These are phyloP conservation scores for Massospora cicadina DNA, from an alignment of 371 early-diverging fungal genomes.

Conservation along the genomic window DNA sequence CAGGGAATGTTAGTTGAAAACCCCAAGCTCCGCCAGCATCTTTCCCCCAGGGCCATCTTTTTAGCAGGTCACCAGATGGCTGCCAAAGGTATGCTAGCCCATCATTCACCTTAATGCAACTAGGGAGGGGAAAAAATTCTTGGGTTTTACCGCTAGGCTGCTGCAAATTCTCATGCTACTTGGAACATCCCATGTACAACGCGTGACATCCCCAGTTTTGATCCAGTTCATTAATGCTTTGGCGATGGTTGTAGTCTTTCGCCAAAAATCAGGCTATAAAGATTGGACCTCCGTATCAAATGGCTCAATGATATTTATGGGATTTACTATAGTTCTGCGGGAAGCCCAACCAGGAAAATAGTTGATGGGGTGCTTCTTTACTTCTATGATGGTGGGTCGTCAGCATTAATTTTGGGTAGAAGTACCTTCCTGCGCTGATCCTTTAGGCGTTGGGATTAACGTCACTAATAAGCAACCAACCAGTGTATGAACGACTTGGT, in stretches of 20 bases:
- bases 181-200: slow-evolving; percentile 41
- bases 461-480: slow-evolving; percentile 64
- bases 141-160: slow-evolving; percentile 90
- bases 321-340: slow-evolving; percentile 11
- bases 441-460: slow-evolving; percentile 63
- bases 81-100: slow-evolving; percentile 35
- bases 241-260: slow-evolving; percentile 63
- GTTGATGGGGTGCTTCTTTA: slow-evolving; percentile 82
- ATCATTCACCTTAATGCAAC: background rate
- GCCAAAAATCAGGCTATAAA: slow-evolving; percentile 47
- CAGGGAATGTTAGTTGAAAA: slow-evolving; percentile 79
- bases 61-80: slow-evolving; percentile 56
- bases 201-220: slow-evolving; percentile 38
- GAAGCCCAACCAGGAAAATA: background rate
- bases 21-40: slow-evolving; percentile 10
- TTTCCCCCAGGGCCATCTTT: slow-evolving; percentile 54
- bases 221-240: slow-evolving; percentile 81
- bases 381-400: slow-evolving; percentile 40
- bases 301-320: slow-evolving; percentile 96
- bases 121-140: slow-evolving; percentile 69
- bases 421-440: background rate
- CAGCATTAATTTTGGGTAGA: slow-evolving; percentile 59
- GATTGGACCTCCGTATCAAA: slow-evolving; percentile 62
- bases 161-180: slow-evolving; percentile 60
- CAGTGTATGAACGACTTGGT: slow-evolving; percentile 63